These are phyloP conservation scores for Rhodamnia rubescens DNA, from an alignment of 345 rosid genomes.

Conservation along the genomic window DNA sequence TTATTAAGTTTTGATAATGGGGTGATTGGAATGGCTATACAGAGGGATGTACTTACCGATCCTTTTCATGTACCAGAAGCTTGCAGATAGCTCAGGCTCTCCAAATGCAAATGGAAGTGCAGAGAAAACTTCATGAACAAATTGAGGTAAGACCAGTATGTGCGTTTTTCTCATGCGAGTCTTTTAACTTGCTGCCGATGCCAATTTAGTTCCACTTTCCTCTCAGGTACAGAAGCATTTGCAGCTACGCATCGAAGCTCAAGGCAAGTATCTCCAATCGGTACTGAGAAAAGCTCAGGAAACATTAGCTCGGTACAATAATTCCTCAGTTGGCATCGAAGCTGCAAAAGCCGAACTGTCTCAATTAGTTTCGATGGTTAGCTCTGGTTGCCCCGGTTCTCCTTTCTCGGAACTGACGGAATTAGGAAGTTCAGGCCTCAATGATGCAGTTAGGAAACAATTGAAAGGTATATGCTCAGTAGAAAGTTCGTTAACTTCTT, in stretches of 20 bases:
- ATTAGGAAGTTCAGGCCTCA: constrained; percentile 23
- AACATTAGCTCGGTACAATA: constrained; percentile 62
- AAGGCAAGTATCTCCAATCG: constrained; percentile 84
- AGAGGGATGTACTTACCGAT: background rate
- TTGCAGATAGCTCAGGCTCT: constrained; percentile 72
- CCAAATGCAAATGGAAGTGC: constrained; percentile 89
- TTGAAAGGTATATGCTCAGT: constrained; percentile 41
- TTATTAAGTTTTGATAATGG: background rate
- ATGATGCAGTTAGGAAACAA: constrained; percentile 12
- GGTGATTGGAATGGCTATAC: background rate
- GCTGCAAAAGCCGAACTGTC: constrained; percentile 68
- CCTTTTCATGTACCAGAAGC: constrained; percentile 35
- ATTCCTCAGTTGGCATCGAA: constrained; percentile 49
- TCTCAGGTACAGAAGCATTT: constrained; percentile 86
- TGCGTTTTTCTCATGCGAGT: background rate
- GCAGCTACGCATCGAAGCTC: constrained; percentile 94
- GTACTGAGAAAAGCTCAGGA: constrained; percentile 85
- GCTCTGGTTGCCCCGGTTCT: constrained; percentile 35
- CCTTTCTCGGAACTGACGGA: constrained; percentile 61
- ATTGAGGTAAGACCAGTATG: constrained; percentile 52
- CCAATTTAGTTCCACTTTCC: background rate
- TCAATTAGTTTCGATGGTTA: constrained; percentile 57
- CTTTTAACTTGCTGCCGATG: background rate
- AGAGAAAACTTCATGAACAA: constrained; percentile 85
- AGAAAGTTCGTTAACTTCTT: constrained; percentile 86